Base-by-base conservation (phyloP, 2,329 filamentous ascomycete genomes). In the Fusarium torulosum region DNA sequence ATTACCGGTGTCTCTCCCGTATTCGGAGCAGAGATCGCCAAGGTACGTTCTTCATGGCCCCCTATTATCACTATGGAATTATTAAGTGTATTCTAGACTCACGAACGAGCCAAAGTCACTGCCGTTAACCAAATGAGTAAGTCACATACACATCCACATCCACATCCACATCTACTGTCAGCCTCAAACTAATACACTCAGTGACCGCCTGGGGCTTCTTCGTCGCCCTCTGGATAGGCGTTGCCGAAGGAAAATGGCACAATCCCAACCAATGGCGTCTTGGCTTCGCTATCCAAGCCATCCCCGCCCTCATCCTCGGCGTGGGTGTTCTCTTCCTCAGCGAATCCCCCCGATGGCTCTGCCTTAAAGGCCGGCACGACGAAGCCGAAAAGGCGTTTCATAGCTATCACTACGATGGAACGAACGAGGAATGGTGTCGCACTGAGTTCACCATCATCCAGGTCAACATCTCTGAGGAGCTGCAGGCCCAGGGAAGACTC, bases 131-230 rank as follows among this genome's bases (percentile, higher is more conserved):
- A 80, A 31, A 80, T 81, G 79, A 81, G 78, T 79, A 60, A 58
- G 76, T 62, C 2, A 6, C 10, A 23, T 9, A 7, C n/a, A n/a
- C n/a, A n/a, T n/a, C n/a, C n/a, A 23, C 11, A n/a, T n/a, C 11
- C 1, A 6, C 10, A 20, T 7, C 7, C 9, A 15, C 1, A 11
- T 25, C 4, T 6, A 23, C 11, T 2, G 7, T 3, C 1, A 10
- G 4, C 1, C 9, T 6, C 8, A 23, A 4, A 14, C 68, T 71
- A 8, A 72, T 19, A 8, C 7, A 2, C 3, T 14, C 3, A 46
- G 78, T 80, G 79, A 78, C 79, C 9, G 77, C 79, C 0, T 81
- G 79, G 79, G 79, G 78, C 0, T 80, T 80, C 66, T 80, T 80
- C 31, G 72, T 80, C 3, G 78, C 78, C 1, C 70, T 80, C 0